Base-by-base conservation (phyloP, 169 alveolate genomes). In the Cryptosporidium baileyi region DNA sequence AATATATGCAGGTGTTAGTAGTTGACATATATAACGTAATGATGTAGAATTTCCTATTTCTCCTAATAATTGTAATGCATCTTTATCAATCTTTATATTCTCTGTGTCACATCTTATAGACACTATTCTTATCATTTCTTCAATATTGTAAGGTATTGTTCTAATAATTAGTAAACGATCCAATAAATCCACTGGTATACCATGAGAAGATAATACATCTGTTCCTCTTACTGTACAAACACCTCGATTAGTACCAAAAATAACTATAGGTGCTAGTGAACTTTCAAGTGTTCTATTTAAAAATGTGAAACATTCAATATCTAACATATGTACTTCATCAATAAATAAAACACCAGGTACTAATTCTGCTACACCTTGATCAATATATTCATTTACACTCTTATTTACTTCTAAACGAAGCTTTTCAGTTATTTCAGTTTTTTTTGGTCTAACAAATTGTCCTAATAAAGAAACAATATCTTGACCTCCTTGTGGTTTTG, bases 271-370 rank as follows among this genome's bases (percentile, higher is more conserved):
- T 11, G 99, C 96, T 60, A 97, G 91, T 19, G 99, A 97, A 4
- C 99, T 95, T 91, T 98, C 99, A 34, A 98, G 92, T 13, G 99
- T 99, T 89, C 99, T 96, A 89, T 97, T 97, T 74, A 98, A 93
- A 90, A 96, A 98, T 44, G 99, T 97, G 91, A 98, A 98, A 88
- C 99, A 97, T 92, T 98, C 99, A 36, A 97, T 97, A 91, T 97
- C 99, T 59, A 98, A 94, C 99, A 97, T 97, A 90, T 97, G 99
- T 17, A 95, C 99, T 94, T 98, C 99, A 93, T 98, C 99, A 59
- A 98, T 98, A 88, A 97, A 98, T 60, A 98, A 89, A 52, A 98
- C 99, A 3, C 99, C 99, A 13, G 99, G 99, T 19, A 98, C 98
- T 45, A 98, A 94, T 91, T 98, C 99, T 13, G 99, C 99, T 24